Evolutionary conservation across 2,329 filamentous ascomycete genomes (phyloP).

Genomic region (Epicoccum nigrum): DNA sequence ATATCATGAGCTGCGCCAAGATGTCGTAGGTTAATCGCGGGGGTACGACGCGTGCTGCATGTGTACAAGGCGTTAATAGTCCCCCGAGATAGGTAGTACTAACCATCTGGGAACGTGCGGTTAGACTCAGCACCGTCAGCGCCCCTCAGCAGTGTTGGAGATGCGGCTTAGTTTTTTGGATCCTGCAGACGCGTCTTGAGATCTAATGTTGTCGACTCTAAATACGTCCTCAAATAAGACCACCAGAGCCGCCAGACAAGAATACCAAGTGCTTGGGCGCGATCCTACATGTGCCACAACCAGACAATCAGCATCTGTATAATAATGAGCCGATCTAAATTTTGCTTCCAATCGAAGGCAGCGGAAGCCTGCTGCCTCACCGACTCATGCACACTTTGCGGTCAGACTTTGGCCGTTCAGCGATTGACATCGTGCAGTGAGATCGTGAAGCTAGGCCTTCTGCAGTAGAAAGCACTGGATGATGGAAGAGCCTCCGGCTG

Average conservation of each 20-base stretch:
- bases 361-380: neutral
- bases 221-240: neutral
- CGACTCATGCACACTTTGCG: conserved; percentile 3
- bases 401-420: conserved; percentile 3
- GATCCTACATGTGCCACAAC: conserved; percentile 8
- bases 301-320: neutral
- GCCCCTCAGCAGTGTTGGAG: conserved; percentile 4
- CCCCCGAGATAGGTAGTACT: neutral
- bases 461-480: conserved; percentile 4
- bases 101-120: neutral
- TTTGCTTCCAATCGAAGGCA: neutral
- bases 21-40: conserved; percentile 14
- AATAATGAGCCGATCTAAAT: neutral
- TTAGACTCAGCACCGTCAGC: neutral
- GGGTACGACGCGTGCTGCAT: conserved; percentile 13
- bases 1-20: conserved; percentile 21
- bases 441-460: conserved; percentile 1
- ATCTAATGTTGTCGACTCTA: neutral
- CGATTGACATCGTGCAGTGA: conserved; percentile 6
- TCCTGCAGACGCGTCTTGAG: conserved; percentile 3
- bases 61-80: conserved; percentile 2
- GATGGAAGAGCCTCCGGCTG: neutral
- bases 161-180: conserved; percentile 5
- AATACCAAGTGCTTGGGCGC: conserved; percentile 1
- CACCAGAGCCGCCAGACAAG: conserved; percentile 10